Conservation (phyloP, 805 yeast species). For the Kodamaea jinghongensis region DNA sequence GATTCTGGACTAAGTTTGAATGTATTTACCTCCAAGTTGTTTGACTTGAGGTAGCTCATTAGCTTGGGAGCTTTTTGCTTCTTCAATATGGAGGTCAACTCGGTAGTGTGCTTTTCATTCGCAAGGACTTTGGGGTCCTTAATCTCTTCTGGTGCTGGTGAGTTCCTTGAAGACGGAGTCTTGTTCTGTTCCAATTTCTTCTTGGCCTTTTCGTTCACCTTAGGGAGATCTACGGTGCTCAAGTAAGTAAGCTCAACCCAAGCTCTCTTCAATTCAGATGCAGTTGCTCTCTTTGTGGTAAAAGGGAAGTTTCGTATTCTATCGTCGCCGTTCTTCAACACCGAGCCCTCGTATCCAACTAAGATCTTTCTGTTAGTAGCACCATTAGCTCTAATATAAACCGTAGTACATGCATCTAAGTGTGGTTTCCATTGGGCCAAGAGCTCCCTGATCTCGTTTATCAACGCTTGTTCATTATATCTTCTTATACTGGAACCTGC, state of each 20-base stretch:
- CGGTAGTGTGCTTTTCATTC: slow-evolving; percentile 52
- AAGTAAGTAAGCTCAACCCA: slow-evolving; percentile 78
- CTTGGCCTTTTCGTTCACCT: slow-evolving; percentile 29
- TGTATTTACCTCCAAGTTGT: slow-evolving; percentile 49
- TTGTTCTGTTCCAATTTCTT: slow-evolving; percentile 13
- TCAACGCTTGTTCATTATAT: slow-evolving; percentile 81
- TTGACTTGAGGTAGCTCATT: slow-evolving; percentile 55
- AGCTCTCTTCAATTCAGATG: slow-evolving; percentile 72
- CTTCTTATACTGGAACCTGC: slow-evolving; percentile 92
- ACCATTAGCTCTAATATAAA: slow-evolving; percentile 82
- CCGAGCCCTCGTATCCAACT: slow-evolving; percentile 62
- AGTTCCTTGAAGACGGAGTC: background rate
- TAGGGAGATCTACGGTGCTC: slow-evolving; percentile 53
- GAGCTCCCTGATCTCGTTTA: slow-evolving; percentile 71
- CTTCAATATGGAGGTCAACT: slow-evolving; percentile 57
- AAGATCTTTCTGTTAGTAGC: slow-evolving; percentile 60
- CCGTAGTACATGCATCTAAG: slow-evolving; percentile 59
- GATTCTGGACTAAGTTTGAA: slow-evolving; percentile 53
- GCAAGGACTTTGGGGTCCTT: slow-evolving; percentile 26
- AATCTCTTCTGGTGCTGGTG: slow-evolving; percentile 12
- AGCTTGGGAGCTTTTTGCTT: slow-evolving; percentile 78
- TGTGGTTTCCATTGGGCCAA: slow-evolving; percentile 62
- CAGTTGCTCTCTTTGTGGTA: slow-evolving; percentile 84
- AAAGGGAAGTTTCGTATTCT: slow-evolving; percentile 78
- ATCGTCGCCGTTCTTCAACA: slow-evolving; percentile 50